A percentile compares a stretch with the other conserved stretches of the same genome.
Conservation (phyloP, 1,284 basidiomycete genomes). For the Rhodotorula sp. region DNA sequence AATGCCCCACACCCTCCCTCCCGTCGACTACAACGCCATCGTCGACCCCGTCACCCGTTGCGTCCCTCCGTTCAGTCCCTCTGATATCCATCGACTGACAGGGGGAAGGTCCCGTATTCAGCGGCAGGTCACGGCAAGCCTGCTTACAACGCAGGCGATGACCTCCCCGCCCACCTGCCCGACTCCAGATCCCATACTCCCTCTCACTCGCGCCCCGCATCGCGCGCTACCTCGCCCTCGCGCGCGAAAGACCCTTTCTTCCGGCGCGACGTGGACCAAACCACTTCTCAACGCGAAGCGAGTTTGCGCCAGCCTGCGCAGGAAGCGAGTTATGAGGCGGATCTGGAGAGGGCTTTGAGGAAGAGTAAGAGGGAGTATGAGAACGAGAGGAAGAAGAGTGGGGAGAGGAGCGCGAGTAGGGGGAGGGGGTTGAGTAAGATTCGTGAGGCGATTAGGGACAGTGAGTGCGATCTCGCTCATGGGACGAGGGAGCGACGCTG, state of each 20-base stretch:
- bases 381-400: not conserved
- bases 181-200: not conserved
- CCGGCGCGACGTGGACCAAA: constrained; percentile 1
- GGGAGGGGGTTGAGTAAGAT: constrained; percentile 3
- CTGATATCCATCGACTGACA: too few relatives aligned
- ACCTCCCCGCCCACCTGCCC: not conserved
- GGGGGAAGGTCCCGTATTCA: not conserved
- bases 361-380: constrained; percentile 1
- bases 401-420: constrained; percentile 1
- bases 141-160: not conserved
- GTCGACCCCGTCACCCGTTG: constrained; percentile 3
- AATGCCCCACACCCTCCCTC: constrained; percentile 14
- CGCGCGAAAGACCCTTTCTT: constrained; percentile 12
- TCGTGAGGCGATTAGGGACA: constrained; percentile 7
- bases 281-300: not conserved
- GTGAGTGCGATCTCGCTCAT: not conserved
- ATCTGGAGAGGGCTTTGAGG: constrained; percentile 16
- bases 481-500: not conserved
- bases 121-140: not conserved
- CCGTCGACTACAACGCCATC: not conserved
- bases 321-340: constrained; percentile 15
- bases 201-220: not conserved
- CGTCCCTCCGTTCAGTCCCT: not conserved
- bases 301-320: constrained; percentile 15
- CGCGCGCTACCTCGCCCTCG: not conserved